These are phyloP conservation scores for Thelephora aurantiotincta DNA, from an alignment of 768 basidiomycete species.

Conservation along the genomic window DNA sequence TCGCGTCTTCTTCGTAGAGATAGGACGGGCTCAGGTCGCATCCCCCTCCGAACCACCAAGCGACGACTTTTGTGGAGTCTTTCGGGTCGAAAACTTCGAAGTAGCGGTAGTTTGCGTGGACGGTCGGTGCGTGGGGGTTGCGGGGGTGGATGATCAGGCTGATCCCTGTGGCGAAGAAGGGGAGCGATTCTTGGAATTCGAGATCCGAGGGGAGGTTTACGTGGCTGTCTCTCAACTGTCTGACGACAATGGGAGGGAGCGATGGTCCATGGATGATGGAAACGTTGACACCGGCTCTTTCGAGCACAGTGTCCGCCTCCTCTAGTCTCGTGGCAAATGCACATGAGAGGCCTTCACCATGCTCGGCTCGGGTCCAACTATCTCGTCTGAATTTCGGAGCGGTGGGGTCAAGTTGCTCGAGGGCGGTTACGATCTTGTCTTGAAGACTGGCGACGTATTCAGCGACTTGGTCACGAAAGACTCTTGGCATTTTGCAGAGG, in stretches of 20 bases:
- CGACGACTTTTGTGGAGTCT: slow-evolving; percentile 34
- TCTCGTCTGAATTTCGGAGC: slow-evolving; percentile 70
- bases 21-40: slow-evolving; percentile 91
- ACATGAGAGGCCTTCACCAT: slow-evolving; percentile 73
- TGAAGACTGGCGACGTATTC: slow-evolving; percentile 68
- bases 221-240: slow-evolving; percentile 93
- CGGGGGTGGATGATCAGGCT: slow-evolving; percentile 89
- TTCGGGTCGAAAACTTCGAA: slow-evolving; percentile 72
- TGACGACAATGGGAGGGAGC: slow-evolving; percentile 79
- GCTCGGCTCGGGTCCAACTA: slow-evolving; percentile 55
- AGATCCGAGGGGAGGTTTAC: slow-evolving; percentile 51
- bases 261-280: slow-evolving; percentile 81
- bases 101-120: slow-evolving; percentile 94
- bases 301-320: slow-evolving; percentile 45
- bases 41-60: slow-evolving; percentile 99
- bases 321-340: slow-evolving; percentile 42
- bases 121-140: slow-evolving; percentile 87
- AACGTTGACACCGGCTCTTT: slow-evolving; percentile 95
- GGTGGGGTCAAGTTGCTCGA: slow-evolving; percentile 68
- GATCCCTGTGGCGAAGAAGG: slow-evolving; percentile 89
- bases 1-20: slow-evolving; percentile 75
- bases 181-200: slow-evolving; percentile 53
- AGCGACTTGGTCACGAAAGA: slow-evolving; percentile 64
- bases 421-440: slow-evolving; percentile 55
- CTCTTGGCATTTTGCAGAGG: slow-evolving; percentile 15